Evolutionary conservation across 2,329 filamentous ascomycete genomes (phyloP), one percentile per base, ranked within the genome.

Genomic region (Chalaropsis thielavioides): DNA sequence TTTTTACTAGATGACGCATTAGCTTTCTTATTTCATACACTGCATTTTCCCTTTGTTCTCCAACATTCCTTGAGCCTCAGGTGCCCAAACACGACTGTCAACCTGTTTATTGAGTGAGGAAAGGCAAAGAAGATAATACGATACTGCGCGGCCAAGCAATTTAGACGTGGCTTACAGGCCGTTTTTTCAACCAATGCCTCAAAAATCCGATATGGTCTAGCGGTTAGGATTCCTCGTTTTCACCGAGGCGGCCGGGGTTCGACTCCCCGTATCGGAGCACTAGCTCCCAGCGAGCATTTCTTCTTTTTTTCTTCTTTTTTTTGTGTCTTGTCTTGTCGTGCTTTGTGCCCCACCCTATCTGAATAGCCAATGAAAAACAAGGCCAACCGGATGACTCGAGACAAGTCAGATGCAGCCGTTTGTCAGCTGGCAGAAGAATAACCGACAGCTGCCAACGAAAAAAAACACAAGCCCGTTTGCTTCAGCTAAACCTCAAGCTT

Each of bases 191-290:
- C 3, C 31, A 35, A 35, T 7, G 31, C 31, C 3, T 35, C 31
- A 35, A 35, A 5, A 17, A 43, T 66, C 64, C 64, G 60, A 66
- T 66, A 66, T 66, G 64, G 64, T 66, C 64, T 66, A 66, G 60
- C 64, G 64, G 64, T 66, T 66, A 66, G 64, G 64, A 66, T 66
- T 62, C 64, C 64, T 66, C 64, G 64, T 66, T 66, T 66, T 66
- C 64, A 66, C 64, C 64, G 64, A 62, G 64, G 64, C 59, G 64
- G 64, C 60, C 64, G 64, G 64, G 64, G 64, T 66, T 66, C 64
- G 64, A 66, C 60, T 62, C 64, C 64, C 64, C 64, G 64, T 66
- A 66, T 66, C 64, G 64, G 64, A 66, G 64, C 31, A 22, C n/a
- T 31, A 35, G 31, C 31, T 35, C 31, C 3, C 31, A 35, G 31